Evolutionary conservation across 2,329 filamentous ascomycete genomes (phyloP).

Genomic region (Stagonosporopsis vannaccii): DNA sequence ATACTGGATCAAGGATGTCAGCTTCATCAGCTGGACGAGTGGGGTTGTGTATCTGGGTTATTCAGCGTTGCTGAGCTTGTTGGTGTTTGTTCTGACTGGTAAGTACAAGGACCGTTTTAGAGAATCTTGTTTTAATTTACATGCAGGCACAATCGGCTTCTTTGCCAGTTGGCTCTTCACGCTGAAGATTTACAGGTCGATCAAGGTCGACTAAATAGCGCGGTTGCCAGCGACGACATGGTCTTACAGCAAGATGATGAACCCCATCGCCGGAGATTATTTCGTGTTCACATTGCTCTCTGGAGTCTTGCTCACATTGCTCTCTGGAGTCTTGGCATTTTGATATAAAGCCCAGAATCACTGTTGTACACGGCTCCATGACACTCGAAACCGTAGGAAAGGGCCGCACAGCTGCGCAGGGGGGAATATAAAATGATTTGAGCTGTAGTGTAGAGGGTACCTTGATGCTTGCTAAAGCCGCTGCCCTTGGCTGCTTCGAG

Average conservation of each 20-base stretch:
- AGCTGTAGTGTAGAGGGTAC: not conserved
- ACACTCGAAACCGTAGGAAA: not conserved
- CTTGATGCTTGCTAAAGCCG: not conserved
- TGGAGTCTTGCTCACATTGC: no score
- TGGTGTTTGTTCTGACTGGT: slow-evolving; percentile 96
- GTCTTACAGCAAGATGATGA: not conserved
- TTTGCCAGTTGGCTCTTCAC: slow-evolving; percentile 95
- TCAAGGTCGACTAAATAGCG: slow-evolving; percentile 83
- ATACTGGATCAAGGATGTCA: slow-evolving; percentile 89
- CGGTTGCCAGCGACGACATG: not conserved
- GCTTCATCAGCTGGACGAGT: slow-evolving; percentile 82
- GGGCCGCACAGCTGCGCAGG: not conserved
- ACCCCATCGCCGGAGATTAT: not conserved
- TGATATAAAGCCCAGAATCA: not conserved
- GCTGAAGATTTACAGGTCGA: slow-evolving; percentile 92
- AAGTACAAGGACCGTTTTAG: slow-evolving; percentile 48
- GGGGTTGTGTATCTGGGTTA: slow-evolving; percentile 94
- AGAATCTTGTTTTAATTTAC: slow-evolving; percentile 17
- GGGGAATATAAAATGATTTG: not conserved
- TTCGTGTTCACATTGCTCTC: not conserved
- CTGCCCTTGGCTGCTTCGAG: not conserved
- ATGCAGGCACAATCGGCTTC: slow-evolving; percentile 90
- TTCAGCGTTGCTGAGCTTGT: slow-evolving; percentile 83
- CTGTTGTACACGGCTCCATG: not conserved
- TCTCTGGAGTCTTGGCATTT: not conserved